A percentile compares a stretch with the other conserved stretches of the same genome.
These are phyloP conservation scores for Diddensiella transvaalensis DNA, from an alignment of 805 yeast genomes.

Conservation along the genomic window DNA sequence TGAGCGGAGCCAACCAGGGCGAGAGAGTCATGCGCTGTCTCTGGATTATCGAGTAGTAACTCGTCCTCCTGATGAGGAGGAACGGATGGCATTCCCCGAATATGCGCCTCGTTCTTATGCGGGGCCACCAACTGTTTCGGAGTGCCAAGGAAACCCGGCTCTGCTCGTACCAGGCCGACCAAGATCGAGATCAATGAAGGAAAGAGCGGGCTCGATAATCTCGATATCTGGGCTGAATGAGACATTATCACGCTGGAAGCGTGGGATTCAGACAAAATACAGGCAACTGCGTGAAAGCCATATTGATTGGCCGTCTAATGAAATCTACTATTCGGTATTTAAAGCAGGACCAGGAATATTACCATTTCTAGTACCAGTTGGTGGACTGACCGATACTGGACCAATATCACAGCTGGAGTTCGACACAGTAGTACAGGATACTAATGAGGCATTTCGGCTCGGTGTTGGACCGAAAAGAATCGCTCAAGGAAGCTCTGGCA, in stretches of 20 bases:
- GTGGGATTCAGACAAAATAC: neutral
- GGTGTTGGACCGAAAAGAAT: constrained; percentile 51
- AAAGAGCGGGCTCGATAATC: neutral
- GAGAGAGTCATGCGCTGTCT: neutral
- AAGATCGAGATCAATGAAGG: neutral
- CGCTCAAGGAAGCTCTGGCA: constrained; percentile 65
- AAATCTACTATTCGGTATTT: constrained; percentile 57
- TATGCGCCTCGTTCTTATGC: neutral
- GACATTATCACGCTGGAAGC: constrained; percentile 3
- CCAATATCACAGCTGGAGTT: constrained; percentile 35
- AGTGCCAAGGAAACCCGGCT: neutral
- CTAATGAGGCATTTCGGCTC: constrained; percentile 45
- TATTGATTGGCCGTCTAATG: constrained; percentile 18
- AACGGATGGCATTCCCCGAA: constrained; percentile 3
- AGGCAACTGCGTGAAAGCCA: neutral
- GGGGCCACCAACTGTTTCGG: neutral
- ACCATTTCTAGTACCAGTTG: constrained; percentile 33
- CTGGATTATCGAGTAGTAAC: neutral
- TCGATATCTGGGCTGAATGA: constrained; percentile 4
- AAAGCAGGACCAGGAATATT: constrained; percentile 35
- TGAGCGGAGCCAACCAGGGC: constrained; percentile 1
- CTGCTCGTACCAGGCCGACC: neutral
- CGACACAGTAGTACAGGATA: constrained; percentile 40
- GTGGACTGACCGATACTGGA: constrained; percentile 30
- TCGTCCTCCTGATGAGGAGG: neutral